A percentile compares a stretch with the other conserved stretches of the same genome.
These are phyloP conservation scores for Acorus calamus DNA, from an alignment of 106 monocot species.

Conservation along the genomic window DNA sequence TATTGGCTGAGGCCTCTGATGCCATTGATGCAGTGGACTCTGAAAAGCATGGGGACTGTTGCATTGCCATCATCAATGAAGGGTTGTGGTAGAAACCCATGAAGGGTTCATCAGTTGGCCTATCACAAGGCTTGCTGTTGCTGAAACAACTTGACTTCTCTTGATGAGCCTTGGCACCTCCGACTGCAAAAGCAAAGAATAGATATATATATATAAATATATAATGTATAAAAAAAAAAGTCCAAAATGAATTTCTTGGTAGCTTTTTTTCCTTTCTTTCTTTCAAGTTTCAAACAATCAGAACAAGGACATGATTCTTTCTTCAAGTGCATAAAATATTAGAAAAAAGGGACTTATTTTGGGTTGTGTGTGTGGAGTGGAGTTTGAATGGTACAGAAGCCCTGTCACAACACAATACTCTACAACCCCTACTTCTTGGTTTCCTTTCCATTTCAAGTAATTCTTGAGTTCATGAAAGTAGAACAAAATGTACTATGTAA, in stretches of 20 bases:
- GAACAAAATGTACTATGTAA: not conserved
- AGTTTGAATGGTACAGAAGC: not conserved
- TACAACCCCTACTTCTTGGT: not conserved
- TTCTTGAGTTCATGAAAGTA: not conserved
- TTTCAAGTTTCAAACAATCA: too few relatives aligned
- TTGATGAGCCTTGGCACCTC: constrained; percentile 17
- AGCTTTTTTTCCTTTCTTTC: too few relatives aligned
- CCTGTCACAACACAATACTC: not conserved
- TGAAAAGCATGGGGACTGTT: constrained; percentile 6
- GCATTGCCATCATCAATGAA: constrained; percentile 35
- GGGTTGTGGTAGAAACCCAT: constrained; percentile 15
- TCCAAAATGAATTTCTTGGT: too few relatives aligned
- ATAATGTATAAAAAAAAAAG: not conserved
- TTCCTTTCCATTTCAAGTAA: constrained; percentile 3
- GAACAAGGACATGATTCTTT: too few relatives aligned
- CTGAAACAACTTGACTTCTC: not conserved
- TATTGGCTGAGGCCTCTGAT: constrained; percentile 4
- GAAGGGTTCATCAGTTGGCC: constrained; percentile 7
- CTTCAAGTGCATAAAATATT: too few relatives aligned
- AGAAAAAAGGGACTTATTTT: too few relatives aligned
- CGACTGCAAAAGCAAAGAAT: constrained; percentile 6
- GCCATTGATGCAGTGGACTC: constrained; percentile 7
- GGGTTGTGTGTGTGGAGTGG: too few relatives aligned
- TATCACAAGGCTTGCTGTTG: not conserved
- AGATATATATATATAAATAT: too few relatives aligned